Evolutionary conservation across 2,329 filamentous ascomycete genomes (phyloP), one percentile per base, ranked within the genome.

Genomic region (Lecanoromycetidae sp.): DNA sequence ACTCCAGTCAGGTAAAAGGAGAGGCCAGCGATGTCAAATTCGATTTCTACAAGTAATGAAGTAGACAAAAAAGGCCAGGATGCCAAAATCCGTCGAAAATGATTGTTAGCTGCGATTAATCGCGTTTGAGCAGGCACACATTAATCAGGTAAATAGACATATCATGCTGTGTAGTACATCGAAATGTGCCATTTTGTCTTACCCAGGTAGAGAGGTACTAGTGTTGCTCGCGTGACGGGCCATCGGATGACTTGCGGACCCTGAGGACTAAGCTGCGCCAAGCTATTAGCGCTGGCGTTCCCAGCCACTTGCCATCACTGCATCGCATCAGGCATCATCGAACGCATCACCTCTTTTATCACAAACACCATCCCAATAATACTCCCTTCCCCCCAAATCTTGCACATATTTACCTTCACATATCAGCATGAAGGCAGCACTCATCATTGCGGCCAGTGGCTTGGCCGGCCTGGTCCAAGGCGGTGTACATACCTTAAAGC

Each of bases 1-100:
- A 98, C 67, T 88, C 87, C 32, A 86, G 82, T 68, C 91, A 98
- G 66, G 91, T 98, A 61, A 96, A 96, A 79, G 86, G 77, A 30
- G 75, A 77, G 40, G 73, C 77, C 52, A 79, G 84, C 65, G 76
- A 76, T 39, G 76, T 80, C 61, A 76, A 80, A 66, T 93, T 93
- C 62, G 88, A 95, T 66, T 95, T 93, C 68, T 93, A 93, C 76
- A 87, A 85, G 69, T 86, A 80, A n/a, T n/a, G n/a, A n/a, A n/a
- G n/a, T n/a, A n/a, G n/a, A n/a, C n/a, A n/a, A n/a, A n/a, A n/a
- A n/a, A n/a, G n/a, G n/a, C n/a, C n/a, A n/a, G n/a, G n/a, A n/a
- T n/a, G n/a, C n/a, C n/a, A n/a, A n/a, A n/a, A n/a, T n/a, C n/a
- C n/a, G n/a, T n/a, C n/a, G n/a, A n/a, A n/a, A n/a, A n/a, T n/a